Evolutionary conservation across 129 eudicot species (phyloP), one percentile per base, ranked within the genome.

Genomic region (Ambrosia trifida): DNA sequence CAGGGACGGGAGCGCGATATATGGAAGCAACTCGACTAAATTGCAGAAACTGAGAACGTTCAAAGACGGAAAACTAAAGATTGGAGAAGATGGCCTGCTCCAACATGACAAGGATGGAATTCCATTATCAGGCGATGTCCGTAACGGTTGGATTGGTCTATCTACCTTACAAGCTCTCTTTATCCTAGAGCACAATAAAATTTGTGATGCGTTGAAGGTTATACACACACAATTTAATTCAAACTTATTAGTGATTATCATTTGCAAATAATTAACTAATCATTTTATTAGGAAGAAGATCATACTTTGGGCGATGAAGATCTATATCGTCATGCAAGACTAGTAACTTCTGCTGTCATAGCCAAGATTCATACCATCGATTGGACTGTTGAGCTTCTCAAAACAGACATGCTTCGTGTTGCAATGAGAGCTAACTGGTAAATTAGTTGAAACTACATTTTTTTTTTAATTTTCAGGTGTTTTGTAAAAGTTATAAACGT

Each of bases 331-430:
- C 81, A 83, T 56, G 87, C 89, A 36, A 81, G 89, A 70, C 75
- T 87, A 56, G 89, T 87, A 32, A 87, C 85, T 53, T 76, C 86
- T 14, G 93, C 89, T 3, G 89, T 87, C 4, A 87, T 87, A 2
- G 93, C 93, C 14, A 87, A 87, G 78, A 68, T 87, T 50, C 93
- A 87, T 81, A 87, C 93, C 62, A 87, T 87, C 46, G 93, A 84
- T 64, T 87, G 93, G 93, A 87, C 93, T 1, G 82, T 87, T 19
- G 93, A 87, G 75, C 89, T 84, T 63, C 89, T 84, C 11, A 87
- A 81, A 60, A 87, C 83, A 0, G 85, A 87, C 72, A 81, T 60
- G 54, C 80, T 87, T 61, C 83, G 24, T 30, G 87, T 77, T 4
- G 85, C 78, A 49, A 84, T 87, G 89, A 78, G 89, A 18, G 82